Percentiles rank a stretch among this genome's conserved stretches.
Conservation (phyloP, 2,329 filamentous ascomycete genomes). For the Stachybotrys elegans region DNA sequence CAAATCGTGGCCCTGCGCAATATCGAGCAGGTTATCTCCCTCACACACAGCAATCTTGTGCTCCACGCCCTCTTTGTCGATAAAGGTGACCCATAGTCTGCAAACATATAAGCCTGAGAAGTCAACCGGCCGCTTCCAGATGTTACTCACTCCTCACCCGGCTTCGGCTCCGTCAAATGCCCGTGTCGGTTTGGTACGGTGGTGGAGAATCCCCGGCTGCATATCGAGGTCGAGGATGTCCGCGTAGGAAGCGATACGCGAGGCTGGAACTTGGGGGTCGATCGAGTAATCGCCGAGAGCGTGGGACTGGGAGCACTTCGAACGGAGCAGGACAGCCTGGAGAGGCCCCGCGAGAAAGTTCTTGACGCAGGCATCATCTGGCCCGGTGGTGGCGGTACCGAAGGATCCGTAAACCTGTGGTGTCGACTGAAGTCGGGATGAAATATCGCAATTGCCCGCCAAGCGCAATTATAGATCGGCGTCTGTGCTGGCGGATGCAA, state of each 20-base stretch:
- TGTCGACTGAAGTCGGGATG: background rate
- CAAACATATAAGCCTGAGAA: no score
- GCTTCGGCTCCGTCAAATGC: conserved; percentile 76
- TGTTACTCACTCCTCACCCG: conserved; percentile 77
- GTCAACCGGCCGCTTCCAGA: no score
- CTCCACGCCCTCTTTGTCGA: conserved; percentile 80
- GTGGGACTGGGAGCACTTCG: no score
- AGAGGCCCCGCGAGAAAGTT: conserved; percentile 24
- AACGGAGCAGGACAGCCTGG: no score
- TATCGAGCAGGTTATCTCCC: conserved; percentile 91
- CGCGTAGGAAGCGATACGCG: no score
- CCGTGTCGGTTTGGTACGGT: conserved; percentile 62
- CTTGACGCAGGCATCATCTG: conserved; percentile 26
- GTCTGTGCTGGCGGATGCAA: no score
- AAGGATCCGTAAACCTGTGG: no score
- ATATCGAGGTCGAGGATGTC: conserved; percentile 13
- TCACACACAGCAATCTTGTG: conserved; percentile 74
- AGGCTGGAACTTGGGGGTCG: no score
- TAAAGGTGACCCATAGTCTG: conserved; percentile 83
- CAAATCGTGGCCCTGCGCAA: conserved; percentile 88
- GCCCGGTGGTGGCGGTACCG: conserved; percentile 10
- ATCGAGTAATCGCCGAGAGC: no score
- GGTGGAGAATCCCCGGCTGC: conserved; percentile 57
- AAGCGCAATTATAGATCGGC: no score
- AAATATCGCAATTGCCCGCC: no score